A percentile compares a stretch with the other conserved stretches of the same genome.
Evolutionary conservation across 352 stramenopile species (phyloP).

Genomic region (Globisporangium viniferum): DNA sequence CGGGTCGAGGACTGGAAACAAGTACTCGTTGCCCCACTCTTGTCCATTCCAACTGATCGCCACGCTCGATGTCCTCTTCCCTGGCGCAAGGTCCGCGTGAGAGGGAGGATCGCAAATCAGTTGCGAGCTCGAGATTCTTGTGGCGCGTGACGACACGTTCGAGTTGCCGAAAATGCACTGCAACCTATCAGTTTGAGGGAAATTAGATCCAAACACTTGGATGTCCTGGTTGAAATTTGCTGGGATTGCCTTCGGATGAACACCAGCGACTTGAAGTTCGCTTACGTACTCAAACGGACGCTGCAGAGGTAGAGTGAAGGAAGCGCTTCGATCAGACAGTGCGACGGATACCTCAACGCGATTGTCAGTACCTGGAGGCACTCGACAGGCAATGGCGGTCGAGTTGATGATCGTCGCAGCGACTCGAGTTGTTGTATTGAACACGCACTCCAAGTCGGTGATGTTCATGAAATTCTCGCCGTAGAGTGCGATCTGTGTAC

Average conservation of each 20-base stretch:
- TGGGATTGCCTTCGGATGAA: conserved; percentile 24
- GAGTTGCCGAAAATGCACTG: conserved; percentile 22
- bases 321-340: conserved; percentile 21
- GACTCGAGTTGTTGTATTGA: conserved; percentile 18
- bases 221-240: conserved; percentile 35
- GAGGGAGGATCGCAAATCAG: conserved; percentile 25
- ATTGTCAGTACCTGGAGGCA: conserved; percentile 14
- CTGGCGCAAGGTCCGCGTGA: not conserved
- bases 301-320: conserved; percentile 22
- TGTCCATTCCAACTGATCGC: conserved; percentile 45
- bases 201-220: conserved; percentile 21
- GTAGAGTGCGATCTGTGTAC: conserved; percentile 30
- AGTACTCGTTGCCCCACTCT: conserved; percentile 31
- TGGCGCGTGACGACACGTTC: not conserved
- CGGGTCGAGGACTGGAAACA: conserved; percentile 16
- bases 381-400: conserved; percentile 25
- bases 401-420: conserved; percentile 24
- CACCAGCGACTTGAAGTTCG: conserved; percentile 16
- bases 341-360: conserved; percentile 15
- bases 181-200: conserved; percentile 25
- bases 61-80: conserved; percentile 15
- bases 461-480: conserved; percentile 27
- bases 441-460: conserved; percentile 30
- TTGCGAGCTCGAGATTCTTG: conserved; percentile 26
- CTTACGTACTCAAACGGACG: conserved; percentile 31